Evolutionary conservation across 805 yeast genomes (phyloP).

Genomic region (Myxozyma neotropica): DNA sequence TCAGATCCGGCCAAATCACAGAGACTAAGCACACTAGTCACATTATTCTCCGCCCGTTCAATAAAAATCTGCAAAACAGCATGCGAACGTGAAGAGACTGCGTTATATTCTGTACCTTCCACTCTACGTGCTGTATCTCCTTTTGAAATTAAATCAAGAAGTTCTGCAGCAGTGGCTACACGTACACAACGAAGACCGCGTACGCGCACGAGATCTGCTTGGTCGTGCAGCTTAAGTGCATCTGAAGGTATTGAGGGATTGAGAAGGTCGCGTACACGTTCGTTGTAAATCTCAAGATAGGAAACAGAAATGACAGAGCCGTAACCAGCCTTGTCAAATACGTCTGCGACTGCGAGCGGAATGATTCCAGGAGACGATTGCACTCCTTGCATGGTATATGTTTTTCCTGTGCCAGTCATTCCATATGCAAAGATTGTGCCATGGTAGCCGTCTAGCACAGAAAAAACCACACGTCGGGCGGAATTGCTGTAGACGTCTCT

Average conservation of each 20-base stretch:
- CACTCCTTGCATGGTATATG: constrained; percentile 81
- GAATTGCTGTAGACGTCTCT: constrained; percentile 59
- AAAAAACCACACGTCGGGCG: constrained; percentile 57
- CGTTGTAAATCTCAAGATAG: constrained; percentile 86
- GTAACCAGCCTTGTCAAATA: constrained; percentile 53
- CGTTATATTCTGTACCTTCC: constrained; percentile 85
- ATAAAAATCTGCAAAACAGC: constrained; percentile 78
- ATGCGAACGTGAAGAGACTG: constrained; percentile 87
- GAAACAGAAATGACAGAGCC: constrained; percentile 55
- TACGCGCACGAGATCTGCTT: constrained; percentile 62
- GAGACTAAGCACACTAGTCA: constrained; percentile 62
- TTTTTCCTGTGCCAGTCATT: constrained; percentile 92
- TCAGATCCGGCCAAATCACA: constrained; percentile 99
- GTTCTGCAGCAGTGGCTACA: constrained; percentile 60
- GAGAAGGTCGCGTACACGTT: constrained; percentile 76
- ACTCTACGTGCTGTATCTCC: constrained; percentile 81
- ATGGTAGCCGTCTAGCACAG: constrained; percentile 65
- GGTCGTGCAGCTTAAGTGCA: constrained; percentile 80
- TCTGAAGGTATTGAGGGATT: constrained; percentile 46
- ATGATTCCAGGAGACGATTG: constrained; percentile 68
- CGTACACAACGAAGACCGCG: constrained; percentile 68
- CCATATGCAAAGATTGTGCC: constrained; percentile 91
- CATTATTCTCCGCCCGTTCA: constrained; percentile 32
- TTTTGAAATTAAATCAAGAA: constrained; percentile 57
- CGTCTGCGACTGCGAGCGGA: constrained; percentile 61